phyloP scores from a whole-genome alignment of 1,139 yeast genomes.

The Geotrichum australiense region DNA sequence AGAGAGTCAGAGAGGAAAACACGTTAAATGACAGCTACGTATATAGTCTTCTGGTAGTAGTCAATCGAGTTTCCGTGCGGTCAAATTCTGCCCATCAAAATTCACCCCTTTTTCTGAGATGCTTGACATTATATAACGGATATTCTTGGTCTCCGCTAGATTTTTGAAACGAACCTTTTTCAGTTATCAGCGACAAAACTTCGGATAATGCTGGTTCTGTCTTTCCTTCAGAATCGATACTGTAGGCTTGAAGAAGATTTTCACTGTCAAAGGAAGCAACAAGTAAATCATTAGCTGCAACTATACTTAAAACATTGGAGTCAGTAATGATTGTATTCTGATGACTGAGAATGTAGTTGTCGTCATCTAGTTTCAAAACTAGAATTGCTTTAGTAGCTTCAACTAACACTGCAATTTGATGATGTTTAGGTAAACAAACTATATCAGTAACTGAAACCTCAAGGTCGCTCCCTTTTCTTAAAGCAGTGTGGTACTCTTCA shows the following conservation, averaged over 20 bases:
- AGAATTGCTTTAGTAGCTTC: conserved; percentile 19
- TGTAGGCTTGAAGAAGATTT: conserved; percentile 1
- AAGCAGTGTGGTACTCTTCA: conserved; percentile 21
- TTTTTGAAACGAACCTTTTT: conserved; percentile 22
- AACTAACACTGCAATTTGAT: conserved; percentile 23
- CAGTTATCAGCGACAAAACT: conserved; percentile 19
- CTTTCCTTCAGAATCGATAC: conserved; percentile 1
- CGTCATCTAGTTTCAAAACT: conserved; percentile 5
- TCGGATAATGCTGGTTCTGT: conserved; percentile 4
- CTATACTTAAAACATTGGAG: conserved; percentile 33
- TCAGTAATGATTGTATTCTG: conserved; percentile 25
- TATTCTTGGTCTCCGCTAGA: conserved; percentile 40
- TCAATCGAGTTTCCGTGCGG: too few relatives aligned
- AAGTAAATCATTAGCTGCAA: conserved; percentile 33
- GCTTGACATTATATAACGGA: conserved; percentile 57
- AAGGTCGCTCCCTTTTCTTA: conserved; percentile 31
- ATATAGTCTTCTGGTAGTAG: too few relatives aligned
- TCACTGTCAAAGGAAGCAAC: conserved; percentile 43
- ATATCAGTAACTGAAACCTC: conserved; percentile 62
- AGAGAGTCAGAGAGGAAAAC: too few relatives aligned
- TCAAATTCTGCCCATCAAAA: conserved; percentile 41
- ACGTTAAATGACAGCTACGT: too few relatives aligned
- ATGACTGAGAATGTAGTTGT: conserved; percentile 21
- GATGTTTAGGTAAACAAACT: conserved; percentile 41
- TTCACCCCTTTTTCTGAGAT: conserved; percentile 78